Conservation (phyloP, 768 basidiomycete genomes). For the Nidularia pulvinata region DNA sequence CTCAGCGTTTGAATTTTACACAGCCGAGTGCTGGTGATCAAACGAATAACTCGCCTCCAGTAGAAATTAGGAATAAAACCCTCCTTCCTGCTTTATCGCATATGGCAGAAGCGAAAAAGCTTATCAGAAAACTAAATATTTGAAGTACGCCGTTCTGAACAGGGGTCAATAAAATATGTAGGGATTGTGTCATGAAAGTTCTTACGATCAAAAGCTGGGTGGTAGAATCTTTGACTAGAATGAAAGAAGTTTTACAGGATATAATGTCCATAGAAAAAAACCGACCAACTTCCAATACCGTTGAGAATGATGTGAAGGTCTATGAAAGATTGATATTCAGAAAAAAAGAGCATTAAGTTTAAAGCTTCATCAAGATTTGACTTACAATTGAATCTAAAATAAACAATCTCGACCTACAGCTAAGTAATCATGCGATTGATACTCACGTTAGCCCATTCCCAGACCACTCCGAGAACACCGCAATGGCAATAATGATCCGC, state of each 20-base stretch:
- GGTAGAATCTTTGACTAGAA: slow-evolving; percentile 40
- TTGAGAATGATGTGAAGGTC: slow-evolving; percentile 54
- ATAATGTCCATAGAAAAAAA: not conserved
- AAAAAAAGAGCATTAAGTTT: too few relatives aligned
- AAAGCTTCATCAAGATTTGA: too few relatives aligned
- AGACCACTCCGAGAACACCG: slow-evolving; percentile 62
- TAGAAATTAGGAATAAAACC: slow-evolving; percentile 46
- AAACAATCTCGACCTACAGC: not conserved
- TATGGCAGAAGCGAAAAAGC: slow-evolving; percentile 43
- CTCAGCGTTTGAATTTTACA: not conserved
- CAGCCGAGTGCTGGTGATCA: too few relatives aligned
- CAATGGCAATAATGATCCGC: slow-evolving; percentile 56
- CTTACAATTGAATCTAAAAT: not conserved
- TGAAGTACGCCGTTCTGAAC: slow-evolving; percentile 50
- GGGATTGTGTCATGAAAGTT: not conserved
- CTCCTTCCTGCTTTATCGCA: slow-evolving; percentile 51
- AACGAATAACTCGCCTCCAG: slow-evolving; percentile 28
- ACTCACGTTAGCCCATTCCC: slow-evolving; percentile 47
- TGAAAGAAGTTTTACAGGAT: too few relatives aligned
- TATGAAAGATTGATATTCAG: not conserved
- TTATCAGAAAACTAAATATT: slow-evolving; percentile 55
- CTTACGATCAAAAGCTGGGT: slow-evolving; percentile 40
- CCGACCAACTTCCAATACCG: slow-evolving; percentile 39
- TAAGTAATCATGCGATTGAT: not conserved
- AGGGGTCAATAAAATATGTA: not conserved